These are phyloP conservation scores for Camellia lanceoleosa DNA, from an alignment of 148 eudicot species.

Conservation along the genomic window DNA sequence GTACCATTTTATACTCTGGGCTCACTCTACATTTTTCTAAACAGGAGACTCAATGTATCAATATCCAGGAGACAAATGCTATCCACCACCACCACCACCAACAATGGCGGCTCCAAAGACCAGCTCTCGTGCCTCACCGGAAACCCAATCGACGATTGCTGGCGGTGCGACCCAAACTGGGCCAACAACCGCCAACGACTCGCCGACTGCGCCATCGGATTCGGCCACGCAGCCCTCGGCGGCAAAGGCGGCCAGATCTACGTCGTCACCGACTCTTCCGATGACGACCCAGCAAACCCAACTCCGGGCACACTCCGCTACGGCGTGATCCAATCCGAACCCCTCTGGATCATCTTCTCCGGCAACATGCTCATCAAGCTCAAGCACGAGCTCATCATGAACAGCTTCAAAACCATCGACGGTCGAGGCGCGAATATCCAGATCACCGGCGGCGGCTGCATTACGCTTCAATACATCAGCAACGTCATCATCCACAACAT, in stretches of 20 bases:
- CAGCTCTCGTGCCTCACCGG: constrained; percentile 41
- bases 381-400: constrained; percentile 48
- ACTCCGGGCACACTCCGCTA: constrained; percentile 53
- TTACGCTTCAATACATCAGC: constrained; percentile 52
- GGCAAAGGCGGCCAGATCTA: constrained; percentile 63
- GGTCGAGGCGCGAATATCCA: constrained; percentile 56
- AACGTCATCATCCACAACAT: constrained; percentile 58
- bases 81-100: neutral
- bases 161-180: constrained; percentile 64
- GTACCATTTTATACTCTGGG: too few species aligned
- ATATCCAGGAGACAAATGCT: constrained; percentile 56
- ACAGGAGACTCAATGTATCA: constrained; percentile 77
- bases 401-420: constrained; percentile 50
- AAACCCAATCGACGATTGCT: constrained; percentile 67
- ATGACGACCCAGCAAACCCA: constrained; percentile 49
- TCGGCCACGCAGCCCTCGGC: constrained; percentile 45
- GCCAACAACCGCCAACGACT: constrained; percentile 48
- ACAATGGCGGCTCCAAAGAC: neutral
- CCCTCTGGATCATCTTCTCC: constrained; percentile 57
- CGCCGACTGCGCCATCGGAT: constrained; percentile 60
- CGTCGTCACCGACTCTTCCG: constrained; percentile 60
- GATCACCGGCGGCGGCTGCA: constrained; percentile 67
- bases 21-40: constrained; percentile 10
- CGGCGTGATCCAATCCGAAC: constrained; percentile 50
- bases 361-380: constrained; percentile 52